Base-by-base conservation (phyloP, 169 alveolate species). In the Eimeria acervulina region DNA sequence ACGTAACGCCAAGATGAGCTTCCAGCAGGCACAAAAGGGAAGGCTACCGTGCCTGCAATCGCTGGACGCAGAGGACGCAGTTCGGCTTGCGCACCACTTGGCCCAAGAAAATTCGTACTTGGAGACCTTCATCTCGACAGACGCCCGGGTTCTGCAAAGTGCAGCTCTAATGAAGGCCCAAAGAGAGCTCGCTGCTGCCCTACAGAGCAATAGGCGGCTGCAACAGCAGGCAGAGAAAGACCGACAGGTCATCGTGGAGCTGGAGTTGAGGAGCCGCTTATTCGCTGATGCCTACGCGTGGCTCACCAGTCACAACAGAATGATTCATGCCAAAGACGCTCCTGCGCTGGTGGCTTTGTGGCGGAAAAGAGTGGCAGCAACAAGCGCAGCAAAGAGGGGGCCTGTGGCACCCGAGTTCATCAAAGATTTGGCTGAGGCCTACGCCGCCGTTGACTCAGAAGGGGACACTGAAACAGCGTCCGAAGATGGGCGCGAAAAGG, bases 271-370 rank as follows among this genome's bases (percentile, higher is more conserved):
- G 94, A 87, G 94, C 94, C 94, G 94, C 44, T 23, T 83, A 38
- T 87, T 87, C 83, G 94, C 94, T n/a, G 94, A 87, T 33, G 94
- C 94, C 33, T 87, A 59, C n/a, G 78, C 94, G 81, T 87, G 94
- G 94, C 94, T 87, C 33, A 87, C 94, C 83, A 87, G 94, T 40
- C 94, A 87, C 94, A 59, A 36, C 63, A 87, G 94, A 38, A 87
- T 61, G 94, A 87, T 87, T 23, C 78, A 87, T 31, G 94, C 94
- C 61, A 52, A 42, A 42, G 94, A 87, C 61, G 94, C 94, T 1
- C 94, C 94, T 17, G 83, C 94, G 3, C 94, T 87, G 42, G 94
- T 87, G 81, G 94, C 94, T 1, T 47, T 87, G 28, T 87, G 94
- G 94, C 94, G 94, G 47, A 61, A 36, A 83, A 52, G 94, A 87